Evolutionary conservation across 2,329 filamentous ascomycete species (phyloP), one percentile per base, ranked within the genome.

Genomic region (Monosporascus sp.): DNA sequence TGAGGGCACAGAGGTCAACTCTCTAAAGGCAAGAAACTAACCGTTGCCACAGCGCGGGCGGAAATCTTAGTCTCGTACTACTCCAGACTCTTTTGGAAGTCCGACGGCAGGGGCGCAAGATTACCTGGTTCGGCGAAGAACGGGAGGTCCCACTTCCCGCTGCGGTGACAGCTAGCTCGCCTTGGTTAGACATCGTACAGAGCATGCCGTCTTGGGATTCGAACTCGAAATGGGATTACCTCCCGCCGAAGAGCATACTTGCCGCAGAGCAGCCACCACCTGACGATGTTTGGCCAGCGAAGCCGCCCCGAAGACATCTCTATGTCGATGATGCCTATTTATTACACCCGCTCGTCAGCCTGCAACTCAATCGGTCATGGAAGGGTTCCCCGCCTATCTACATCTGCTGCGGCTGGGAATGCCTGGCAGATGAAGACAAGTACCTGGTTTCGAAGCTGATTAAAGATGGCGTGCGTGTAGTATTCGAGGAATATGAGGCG

Each of bases 401-500:
- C 66, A 72, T 91, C 36, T 82, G 77, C 58, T 78, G 81, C 0
- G 89, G 89, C 0, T 82, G 88, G 73, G 89, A 94, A 70, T 77
- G 86, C 60, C 74, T 93, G 9, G 74, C 80, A 1, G 87, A 90
- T 66, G 88, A 91, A 67, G 78, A 77, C 54, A 77, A 76, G 57
- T 81, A 82, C 50, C 64, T 89, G 2, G 86, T 84, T 0, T 69
- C 72, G 41, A 75, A 77, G 39, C 73, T 88, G 11, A 73, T 74
- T 17, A 57, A 62, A 7, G 80, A 87, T 46, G 83, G 81, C 5
- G 85, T 86, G 0, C 64, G 62, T 0, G 80, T 92, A 0, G 75
- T 82, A 3, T 87, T 84, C 62, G 82, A 89, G 65, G 82, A 90
- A 69, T 94, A 84, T 65, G 85, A 91, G 66, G 86, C 83, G 3